Evolutionary conservation across 306 rosid genomes (phyloP), one percentile per base, ranked within the genome.

Genomic region (Cicer arietinum): DNA sequence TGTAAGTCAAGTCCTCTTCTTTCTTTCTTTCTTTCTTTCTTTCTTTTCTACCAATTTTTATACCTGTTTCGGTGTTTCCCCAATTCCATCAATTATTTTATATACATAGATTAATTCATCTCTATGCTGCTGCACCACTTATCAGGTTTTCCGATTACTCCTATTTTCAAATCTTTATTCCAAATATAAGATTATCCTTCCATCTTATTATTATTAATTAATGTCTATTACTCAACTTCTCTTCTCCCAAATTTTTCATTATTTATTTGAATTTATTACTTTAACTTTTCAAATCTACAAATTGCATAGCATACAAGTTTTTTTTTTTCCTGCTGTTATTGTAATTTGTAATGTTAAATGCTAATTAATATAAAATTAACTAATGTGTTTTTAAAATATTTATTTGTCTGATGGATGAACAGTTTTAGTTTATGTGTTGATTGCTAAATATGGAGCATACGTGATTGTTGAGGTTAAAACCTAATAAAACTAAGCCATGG

Each of bases 401-500:
- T 73, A 14, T 53, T 44, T 76, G 61, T 46, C 76, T 73, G 73
- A 80, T 56, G 62, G 46, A 45, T 67, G 44, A 43, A 10, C 54
- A 69, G 53, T 48, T 70, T n/a, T 67, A 71, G 75, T 83, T 72
- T 80, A 16, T 64, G 35, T 45, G 14, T 62, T 74, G 48, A 62
- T 82, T 58, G 71, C 16, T 56, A 46, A 35, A 71, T 60, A 84
- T 79, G 84, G 59, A 62, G 48, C 30, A 57, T 12, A 47, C 39
- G 58, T 84, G 75, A 79, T 74, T 83, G 83, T 74, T 85, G 80
- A 75, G 39, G 82, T 62, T 48, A 30, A 30, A 30, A 30, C 37
- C 37, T 30, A 30, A 45, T 17, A 1, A 69, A 76, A 56, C 82
- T 69, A 73, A 10, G 78, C 41, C 54, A 94, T 91, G 94, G 92